Conservation (phyloP, 805 yeast species). For the Ogataea pignaliae region DNA sequence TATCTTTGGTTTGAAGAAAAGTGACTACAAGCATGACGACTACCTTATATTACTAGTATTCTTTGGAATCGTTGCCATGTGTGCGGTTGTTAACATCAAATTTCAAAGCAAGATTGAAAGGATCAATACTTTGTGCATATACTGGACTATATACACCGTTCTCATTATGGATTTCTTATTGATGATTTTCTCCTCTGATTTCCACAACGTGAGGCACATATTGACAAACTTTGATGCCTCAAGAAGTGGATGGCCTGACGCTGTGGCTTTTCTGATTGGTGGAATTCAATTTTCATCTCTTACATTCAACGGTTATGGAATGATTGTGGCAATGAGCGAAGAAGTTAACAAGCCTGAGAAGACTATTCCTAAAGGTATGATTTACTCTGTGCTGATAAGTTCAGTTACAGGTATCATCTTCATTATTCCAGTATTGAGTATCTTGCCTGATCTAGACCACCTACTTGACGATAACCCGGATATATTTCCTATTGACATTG, state of each 20-base stretch:
- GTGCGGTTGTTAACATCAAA: slow-evolving; percentile 60
- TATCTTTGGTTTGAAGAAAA: slow-evolving; percentile 57
- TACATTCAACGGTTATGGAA: slow-evolving; percentile 79
- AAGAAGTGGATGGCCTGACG: slow-evolving; percentile 71
- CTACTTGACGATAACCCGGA: slow-evolving; percentile 59
- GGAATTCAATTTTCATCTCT: slow-evolving; percentile 77
- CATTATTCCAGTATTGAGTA: slow-evolving; percentile 65
- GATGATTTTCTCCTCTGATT: slow-evolving; percentile 51
- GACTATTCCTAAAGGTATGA: slow-evolving; percentile 70
- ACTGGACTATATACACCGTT: slow-evolving; percentile 72
- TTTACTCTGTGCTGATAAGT: slow-evolving; percentile 59
- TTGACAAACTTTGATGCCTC: slow-evolving; percentile 66
- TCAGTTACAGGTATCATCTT: slow-evolving; percentile 68
- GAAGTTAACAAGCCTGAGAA: slow-evolving; percentile 74
- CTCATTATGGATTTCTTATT: slow-evolving; percentile 61
- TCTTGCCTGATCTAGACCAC: slow-evolving; percentile 59
- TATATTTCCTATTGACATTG: slow-evolving; percentile 73
- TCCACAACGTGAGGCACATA: slow-evolving; percentile 55
- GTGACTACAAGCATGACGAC: slow-evolving; percentile 53
- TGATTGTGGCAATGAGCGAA: slow-evolving; percentile 76
- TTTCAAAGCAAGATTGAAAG: slow-evolving; percentile 56
- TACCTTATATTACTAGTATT: slow-evolving; percentile 54
- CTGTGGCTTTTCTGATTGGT: slow-evolving; percentile 71
- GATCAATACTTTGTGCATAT: slow-evolving; percentile 64
- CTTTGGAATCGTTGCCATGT: slow-evolving; percentile 49